Evolutionary conservation across 345 rosid species (phyloP).

Genomic region (Xanthoceras sorbifolium): DNA sequence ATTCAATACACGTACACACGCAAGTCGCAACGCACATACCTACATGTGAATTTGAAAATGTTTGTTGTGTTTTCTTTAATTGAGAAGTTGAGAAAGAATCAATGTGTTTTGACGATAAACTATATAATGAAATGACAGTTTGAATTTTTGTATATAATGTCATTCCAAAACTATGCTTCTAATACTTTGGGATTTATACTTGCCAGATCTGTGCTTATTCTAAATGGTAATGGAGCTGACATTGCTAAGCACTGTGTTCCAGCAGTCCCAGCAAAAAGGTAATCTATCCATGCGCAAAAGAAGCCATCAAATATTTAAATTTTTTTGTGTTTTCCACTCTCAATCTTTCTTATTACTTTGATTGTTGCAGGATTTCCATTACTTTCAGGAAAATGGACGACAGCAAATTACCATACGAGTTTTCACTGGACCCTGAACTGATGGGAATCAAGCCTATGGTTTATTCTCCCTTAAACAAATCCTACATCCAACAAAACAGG

Average conservation of each 20-base stretch:
- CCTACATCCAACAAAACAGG: slow-evolving; percentile 6
- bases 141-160: not conserved
- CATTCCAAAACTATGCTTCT: not conserved
- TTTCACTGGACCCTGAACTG: slow-evolving; percentile 37
- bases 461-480: not conserved
- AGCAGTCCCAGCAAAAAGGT: slow-evolving; percentile 60
- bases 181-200: not conserved
- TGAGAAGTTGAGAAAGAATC: slow-evolving; percentile 4
- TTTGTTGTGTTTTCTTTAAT: not conserved
- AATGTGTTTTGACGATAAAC: not conserved
- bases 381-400: slow-evolving; percentile 51
- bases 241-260: slow-evolving; percentile 73
- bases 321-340: not conserved
- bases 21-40: too few species aligned
- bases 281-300: not conserved
- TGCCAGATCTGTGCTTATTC: slow-evolving; percentile 61
- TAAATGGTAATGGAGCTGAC: slow-evolving; percentile 69
- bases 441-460: slow-evolving; percentile 26
- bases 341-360: not conserved
- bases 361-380: slow-evolving; percentile 35
- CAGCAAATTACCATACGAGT: slow-evolving; percentile 32
- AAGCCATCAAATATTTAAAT: too few species aligned
- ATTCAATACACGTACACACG: too few species aligned
- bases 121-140: not conserved
- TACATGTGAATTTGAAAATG: not conserved